These are phyloP conservation scores for Sporothrix pseudoabietina DNA, from an alignment of 2,329 filamentous ascomycete species.

Conservation along the genomic window DNA sequence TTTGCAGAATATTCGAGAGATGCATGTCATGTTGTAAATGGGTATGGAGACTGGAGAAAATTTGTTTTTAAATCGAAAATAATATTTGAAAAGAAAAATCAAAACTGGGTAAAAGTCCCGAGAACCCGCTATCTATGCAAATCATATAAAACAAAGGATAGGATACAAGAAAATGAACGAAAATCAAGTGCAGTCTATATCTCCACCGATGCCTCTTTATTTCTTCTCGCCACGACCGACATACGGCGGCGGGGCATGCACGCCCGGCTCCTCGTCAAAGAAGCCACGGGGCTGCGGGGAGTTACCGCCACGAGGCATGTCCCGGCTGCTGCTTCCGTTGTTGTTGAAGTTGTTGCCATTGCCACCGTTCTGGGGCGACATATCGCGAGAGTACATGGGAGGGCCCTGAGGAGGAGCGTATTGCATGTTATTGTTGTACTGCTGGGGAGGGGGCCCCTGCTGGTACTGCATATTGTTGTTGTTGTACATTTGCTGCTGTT, in stretches of 20 bases:
- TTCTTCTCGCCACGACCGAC: not conserved
- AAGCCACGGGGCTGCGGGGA: not conserved
- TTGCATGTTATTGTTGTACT: constrained; percentile 14
- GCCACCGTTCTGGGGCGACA: not conserved
- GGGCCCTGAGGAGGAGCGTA: not conserved
- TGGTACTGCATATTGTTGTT: constrained; percentile 13
- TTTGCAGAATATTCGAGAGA: not conserved
- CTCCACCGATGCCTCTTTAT: not conserved
- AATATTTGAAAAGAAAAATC: not conserved
- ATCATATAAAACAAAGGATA: not conserved
- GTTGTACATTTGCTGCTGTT: not conserved
- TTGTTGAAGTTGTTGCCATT: not conserved
- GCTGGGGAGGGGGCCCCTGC: not conserved
- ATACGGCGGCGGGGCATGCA: constrained; percentile 3
- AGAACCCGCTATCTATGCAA: not conserved
- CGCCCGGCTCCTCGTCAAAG: constrained; percentile 10
- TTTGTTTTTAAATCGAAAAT: no score
- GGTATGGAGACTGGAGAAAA: no score
- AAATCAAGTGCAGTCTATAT: not conserved
- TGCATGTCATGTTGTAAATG: no score
- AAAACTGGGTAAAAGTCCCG: not conserved
- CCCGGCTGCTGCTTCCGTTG: not conserved
- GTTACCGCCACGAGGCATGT: not conserved
- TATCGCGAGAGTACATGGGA: not conserved
- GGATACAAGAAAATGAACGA: not conserved